A percentile compares a stretch with the other conserved stretches of the same genome.
Conservation (phyloP, 306 rosid species). For the Chamaecrista fasciculata region DNA sequence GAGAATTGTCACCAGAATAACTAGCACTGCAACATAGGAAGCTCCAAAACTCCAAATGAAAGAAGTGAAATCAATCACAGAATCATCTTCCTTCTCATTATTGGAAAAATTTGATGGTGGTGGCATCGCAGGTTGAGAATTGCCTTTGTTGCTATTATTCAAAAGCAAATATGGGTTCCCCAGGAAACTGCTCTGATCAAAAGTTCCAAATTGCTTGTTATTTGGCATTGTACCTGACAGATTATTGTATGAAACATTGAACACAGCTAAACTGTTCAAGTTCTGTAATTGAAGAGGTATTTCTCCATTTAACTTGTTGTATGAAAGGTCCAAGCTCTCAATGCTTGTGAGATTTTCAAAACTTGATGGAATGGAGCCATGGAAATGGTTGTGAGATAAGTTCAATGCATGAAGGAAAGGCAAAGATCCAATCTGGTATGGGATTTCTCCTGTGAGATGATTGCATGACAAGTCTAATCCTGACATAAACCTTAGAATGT, state of each 20-base stretch:
- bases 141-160: neutral
- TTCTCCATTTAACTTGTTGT: neutral
- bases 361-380: neutral
- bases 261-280: neutral
- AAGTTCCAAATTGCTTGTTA: neutral
- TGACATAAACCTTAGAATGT: neutral
- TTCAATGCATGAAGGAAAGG: neutral
- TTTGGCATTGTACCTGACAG: neutral
- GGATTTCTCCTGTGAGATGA: neutral
- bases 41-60: conserved; percentile 2
- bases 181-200: neutral
- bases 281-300: neutral
- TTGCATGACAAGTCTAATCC: conserved; percentile 23
- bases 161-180: neutral
- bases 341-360: neutral
- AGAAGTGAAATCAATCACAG: neutral
- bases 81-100: neutral
- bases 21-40: neutral
- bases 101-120: neutral
- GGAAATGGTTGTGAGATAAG: conserved; percentile 14
- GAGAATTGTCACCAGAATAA: neutral
- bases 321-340: neutral
- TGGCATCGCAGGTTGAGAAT: neutral
- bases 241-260: conserved; percentile 11
- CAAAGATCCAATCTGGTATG: neutral